Evolutionary conservation across 2,329 filamentous ascomycete species (phyloP), one percentile per base, ranked within the genome.

Genomic region (Aureobasidium sp.): DNA sequence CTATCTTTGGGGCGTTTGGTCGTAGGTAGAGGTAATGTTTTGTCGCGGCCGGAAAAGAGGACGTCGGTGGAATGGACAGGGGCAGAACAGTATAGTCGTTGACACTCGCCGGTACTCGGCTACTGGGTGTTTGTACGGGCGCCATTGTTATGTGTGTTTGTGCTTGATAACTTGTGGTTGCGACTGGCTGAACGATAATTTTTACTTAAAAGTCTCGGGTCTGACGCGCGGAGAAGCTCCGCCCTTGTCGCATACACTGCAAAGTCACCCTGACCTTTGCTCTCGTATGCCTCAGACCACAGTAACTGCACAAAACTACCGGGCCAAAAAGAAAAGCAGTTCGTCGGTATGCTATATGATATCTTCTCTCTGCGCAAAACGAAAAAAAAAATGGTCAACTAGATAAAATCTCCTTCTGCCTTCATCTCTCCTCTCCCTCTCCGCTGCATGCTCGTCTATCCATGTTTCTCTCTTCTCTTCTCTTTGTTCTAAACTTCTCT

Each of bases 11-110:
- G 49, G 86, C 82, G 75, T 97, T 92, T 61, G 85, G 85, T 66
- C 90, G 90, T 61, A 97, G 77, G 77, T 96, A 96, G 69, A 97
- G 79, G 75, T 92, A 90, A 77, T 97, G 94, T 54, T 84, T 84
- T 62, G 85, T 81, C 47, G 81, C 74, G 44, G 79, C 75, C 29
- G 85, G 82, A 62, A 82, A 89, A 1, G 88, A 83, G 1, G 85
- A 75, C 16, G 82, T 74, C 14, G 84, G 71, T 5, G 87, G 84
- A 50, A 93, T 81, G 16, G 81, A 80, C 21, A 96, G 76, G 0
- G 88, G 85, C 1, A 96, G 81, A 61, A 88, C 77, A 14, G 81
- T 80, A 70, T 91, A 95, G 65, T 85, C 87, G 73, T 78, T 72
- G 70, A 85, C 74, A 68, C 76, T 67, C 21, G 64, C 60, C 1